Conservation (phyloP, 2,329 filamentous ascomycete species). For the Hypoxylon sp. region DNA sequence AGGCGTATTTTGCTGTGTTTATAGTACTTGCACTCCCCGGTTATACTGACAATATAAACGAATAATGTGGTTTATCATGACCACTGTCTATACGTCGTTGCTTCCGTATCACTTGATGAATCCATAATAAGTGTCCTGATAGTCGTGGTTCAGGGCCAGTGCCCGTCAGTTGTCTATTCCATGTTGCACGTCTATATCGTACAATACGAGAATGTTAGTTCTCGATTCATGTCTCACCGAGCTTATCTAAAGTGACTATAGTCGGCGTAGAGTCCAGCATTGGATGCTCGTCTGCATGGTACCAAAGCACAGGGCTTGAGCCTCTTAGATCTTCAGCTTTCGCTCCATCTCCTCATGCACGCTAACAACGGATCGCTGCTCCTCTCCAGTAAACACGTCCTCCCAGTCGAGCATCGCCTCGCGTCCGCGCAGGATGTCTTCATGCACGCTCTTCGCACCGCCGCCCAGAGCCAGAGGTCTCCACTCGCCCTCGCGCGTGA, state of each 20-base stretch:
- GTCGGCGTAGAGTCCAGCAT: neutral
- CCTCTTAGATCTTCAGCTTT: conserved; percentile 81
- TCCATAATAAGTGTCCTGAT: neutral
- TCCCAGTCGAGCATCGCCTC: conserved; percentile 90
- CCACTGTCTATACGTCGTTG: conserved; percentile 33
- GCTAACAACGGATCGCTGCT: conserved; percentile 76
- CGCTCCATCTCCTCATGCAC: conserved; percentile 96
- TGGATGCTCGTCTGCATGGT: neutral
- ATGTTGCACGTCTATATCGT: conserved; percentile 22
- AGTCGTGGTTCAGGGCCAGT: neutral
- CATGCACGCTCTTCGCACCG: conserved; percentile 78
- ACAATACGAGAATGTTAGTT: neutral
- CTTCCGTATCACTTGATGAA: conserved; percentile 11
- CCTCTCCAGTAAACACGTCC: conserved; percentile 89
- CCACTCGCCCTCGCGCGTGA: conserved; percentile 85
- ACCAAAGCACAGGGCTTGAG: neutral
- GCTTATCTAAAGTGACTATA: neutral
- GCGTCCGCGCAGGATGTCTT: conserved; percentile 87
- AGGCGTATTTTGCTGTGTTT: conserved; percentile 41
- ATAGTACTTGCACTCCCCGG: conserved; percentile 36
- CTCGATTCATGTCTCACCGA: neutral
- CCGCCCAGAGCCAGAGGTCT: conserved; percentile 79
- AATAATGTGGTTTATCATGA: conserved; percentile 35
- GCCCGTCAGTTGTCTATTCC: conserved; percentile 21
- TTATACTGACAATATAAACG: conserved; percentile 23